phyloP scores from a whole-genome alignment of 225 moss, liverwort and hornwort species.

The Pseudisothecium myosuroides region DNA sequence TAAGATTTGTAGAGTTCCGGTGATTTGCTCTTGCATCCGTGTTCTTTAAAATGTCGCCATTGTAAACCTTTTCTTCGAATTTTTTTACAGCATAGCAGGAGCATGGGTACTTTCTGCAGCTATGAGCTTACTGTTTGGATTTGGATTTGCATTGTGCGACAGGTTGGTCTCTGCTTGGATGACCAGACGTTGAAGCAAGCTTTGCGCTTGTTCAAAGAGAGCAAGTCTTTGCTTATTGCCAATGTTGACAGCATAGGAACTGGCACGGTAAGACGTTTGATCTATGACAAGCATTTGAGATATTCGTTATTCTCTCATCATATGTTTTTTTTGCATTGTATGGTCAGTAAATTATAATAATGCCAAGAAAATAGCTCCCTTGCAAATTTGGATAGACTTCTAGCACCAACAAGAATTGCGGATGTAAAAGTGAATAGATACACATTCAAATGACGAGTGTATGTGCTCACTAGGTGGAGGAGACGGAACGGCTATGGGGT shows the following conservation, averaged over 20 bases:
- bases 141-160: constrained; percentile 3
- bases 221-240: constrained; percentile 47
- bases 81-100: not conserved
- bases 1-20: not conserved
- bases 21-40: not conserved
- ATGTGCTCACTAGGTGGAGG: constrained; percentile 47
- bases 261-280: constrained; percentile 52
- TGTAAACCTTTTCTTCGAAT: not conserved
- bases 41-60: not conserved
- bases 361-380: not conserved
- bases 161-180: constrained; percentile 73
- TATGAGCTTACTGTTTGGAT: not conserved
- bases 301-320: not conserved
- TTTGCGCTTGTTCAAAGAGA: constrained; percentile 50
- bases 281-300: not conserved
- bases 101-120: not conserved
- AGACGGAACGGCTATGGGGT: constrained; percentile 79
- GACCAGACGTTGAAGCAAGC: constrained; percentile 64
- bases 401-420: not conserved
- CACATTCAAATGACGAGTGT: not conserved
- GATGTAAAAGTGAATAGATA: not conserved
- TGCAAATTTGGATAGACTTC: not conserved
- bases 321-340: not conserved
- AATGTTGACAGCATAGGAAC: constrained; percentile 46
- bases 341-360: not conserved